These are phyloP conservation scores for Psidium guajava DNA, from an alignment of 345 rosid genomes.

Conservation along the genomic window DNA sequence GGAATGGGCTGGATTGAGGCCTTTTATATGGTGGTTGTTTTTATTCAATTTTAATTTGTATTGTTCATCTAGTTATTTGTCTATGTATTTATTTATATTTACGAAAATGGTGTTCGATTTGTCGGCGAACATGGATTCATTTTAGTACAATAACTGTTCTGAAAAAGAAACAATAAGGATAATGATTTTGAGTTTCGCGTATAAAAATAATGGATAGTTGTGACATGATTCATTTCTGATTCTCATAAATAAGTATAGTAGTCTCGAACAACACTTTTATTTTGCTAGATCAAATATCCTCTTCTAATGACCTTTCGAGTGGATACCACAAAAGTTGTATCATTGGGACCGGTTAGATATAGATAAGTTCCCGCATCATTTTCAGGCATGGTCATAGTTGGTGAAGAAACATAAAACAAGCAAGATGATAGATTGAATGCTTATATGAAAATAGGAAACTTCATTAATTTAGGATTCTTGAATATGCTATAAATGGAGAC, in stretches of 20 bases:
- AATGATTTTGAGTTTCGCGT: background rate
- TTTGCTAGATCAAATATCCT: background rate
- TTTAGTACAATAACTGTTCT: background rate
- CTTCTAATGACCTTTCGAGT: background rate
- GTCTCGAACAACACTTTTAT: background rate
- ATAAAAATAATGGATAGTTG: background rate
- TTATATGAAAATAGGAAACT: background rate
- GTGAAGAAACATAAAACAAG: background rate
- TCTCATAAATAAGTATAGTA: background rate
- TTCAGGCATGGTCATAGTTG: background rate
- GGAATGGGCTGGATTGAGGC: background rate
- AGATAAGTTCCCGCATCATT: background rate
- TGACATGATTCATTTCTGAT: background rate
- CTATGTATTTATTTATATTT: background rate
- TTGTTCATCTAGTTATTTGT: background rate
- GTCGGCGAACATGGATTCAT: background rate
- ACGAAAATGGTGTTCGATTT: background rate
- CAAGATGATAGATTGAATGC: background rate
- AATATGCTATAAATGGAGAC: background rate
- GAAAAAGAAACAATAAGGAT: background rate
- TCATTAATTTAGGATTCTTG: background rate
- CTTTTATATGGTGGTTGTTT: background rate
- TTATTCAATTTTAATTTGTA: background rate
- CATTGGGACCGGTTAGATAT: background rate
- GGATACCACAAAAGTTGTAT: background rate